phyloP scores from a whole-genome alignment of 2,329 filamentous ascomycete genomes.

The Diaporthe citri region DNA sequence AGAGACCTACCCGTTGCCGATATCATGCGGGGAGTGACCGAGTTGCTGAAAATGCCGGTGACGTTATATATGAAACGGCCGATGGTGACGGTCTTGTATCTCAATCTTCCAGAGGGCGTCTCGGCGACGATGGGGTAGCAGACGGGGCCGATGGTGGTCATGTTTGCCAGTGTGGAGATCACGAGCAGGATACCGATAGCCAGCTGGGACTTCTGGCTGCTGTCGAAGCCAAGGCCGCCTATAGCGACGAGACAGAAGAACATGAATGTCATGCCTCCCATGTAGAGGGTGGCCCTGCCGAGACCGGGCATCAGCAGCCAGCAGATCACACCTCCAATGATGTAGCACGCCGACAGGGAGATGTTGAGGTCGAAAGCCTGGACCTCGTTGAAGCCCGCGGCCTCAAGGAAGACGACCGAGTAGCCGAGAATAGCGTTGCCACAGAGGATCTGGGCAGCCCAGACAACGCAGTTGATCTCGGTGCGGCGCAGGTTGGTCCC shows the following conservation, averaged over 20 bases:
- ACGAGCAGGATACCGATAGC: conserved; percentile 51
- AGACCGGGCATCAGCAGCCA: conserved; percentile 56
- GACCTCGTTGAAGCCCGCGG: conserved; percentile 52
- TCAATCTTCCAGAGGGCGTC: conserved; percentile 43
- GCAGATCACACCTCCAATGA: conserved; percentile 54
- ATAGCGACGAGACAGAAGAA: conserved; percentile 53
- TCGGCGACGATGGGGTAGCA: conserved; percentile 47
- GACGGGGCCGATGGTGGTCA: conserved; percentile 51
- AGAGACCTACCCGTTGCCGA: conserved; percentile 43
- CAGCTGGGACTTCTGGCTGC: conserved; percentile 43
- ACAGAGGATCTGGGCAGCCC: conserved; percentile 54
- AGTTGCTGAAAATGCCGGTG: conserved; percentile 46
- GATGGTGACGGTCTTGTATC: conserved; percentile 46
- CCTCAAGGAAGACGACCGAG: conserved; percentile 54
- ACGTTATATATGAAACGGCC: conserved; percentile 46
- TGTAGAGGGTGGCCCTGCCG: conserved; percentile 56
- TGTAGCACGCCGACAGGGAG: conserved; percentile 55
- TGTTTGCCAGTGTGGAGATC: conserved; percentile 49
- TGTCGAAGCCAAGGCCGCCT: conserved; percentile 48
- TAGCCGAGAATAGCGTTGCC: conserved; percentile 54
- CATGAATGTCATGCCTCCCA: conserved; percentile 54
- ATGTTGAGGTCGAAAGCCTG: conserved; percentile 56
- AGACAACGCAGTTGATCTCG: conserved; percentile 52
- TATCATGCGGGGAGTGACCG: conserved; percentile 46
- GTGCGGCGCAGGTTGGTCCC: conserved; percentile 46